A percentile compares a stretch with the other conserved stretches of the same genome.
Conservation (phyloP, 1,284 basidiomycete species). For the Paramarasmius palmivorus region DNA sequence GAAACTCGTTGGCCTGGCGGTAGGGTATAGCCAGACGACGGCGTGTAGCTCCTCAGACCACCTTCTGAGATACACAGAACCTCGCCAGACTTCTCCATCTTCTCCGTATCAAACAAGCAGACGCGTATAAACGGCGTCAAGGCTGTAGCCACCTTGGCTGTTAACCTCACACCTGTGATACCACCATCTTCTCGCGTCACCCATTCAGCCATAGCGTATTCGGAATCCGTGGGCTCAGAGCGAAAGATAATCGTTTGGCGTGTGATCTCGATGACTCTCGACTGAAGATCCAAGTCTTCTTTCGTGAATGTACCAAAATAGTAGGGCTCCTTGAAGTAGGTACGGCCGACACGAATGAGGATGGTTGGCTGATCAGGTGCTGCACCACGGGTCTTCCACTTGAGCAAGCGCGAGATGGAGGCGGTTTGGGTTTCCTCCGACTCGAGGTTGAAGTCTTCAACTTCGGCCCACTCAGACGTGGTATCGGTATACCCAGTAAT, state of each 20-base stretch:
- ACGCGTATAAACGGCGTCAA: constrained; percentile 29
- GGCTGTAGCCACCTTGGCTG: constrained; percentile 32
- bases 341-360: constrained; percentile 30
- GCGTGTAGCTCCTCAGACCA: constrained; percentile 31
- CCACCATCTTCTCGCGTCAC: constrained; percentile 22
- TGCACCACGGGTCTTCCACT: constrained; percentile 32
- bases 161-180: constrained; percentile 33
- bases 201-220: constrained; percentile 37
- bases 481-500: constrained; percentile 33
- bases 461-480: constrained; percentile 26
- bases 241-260: constrained; percentile 32
- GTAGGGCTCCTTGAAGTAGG: constrained; percentile 28
- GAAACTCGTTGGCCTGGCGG: constrained; percentile 28
- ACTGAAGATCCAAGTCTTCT: constrained; percentile 29
- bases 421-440: constrained; percentile 26
- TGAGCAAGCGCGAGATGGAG: constrained; percentile 28
- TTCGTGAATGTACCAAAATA: constrained; percentile 35
- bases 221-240: constrained; percentile 26
- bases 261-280: constrained; percentile 30
- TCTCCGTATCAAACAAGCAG: constrained; percentile 32
- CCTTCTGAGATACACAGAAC: constrained; percentile 31
- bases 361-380: constrained; percentile 30
- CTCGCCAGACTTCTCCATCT: constrained; percentile 31
- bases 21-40: constrained; percentile 28
- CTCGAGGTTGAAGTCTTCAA: constrained; percentile 34